Percentiles rank a stretch among this genome's conserved stretches.
phyloP scores from a whole-genome alignment of 2,329 filamentous ascomycete genomes.

The Claviceps monticola region DNA sequence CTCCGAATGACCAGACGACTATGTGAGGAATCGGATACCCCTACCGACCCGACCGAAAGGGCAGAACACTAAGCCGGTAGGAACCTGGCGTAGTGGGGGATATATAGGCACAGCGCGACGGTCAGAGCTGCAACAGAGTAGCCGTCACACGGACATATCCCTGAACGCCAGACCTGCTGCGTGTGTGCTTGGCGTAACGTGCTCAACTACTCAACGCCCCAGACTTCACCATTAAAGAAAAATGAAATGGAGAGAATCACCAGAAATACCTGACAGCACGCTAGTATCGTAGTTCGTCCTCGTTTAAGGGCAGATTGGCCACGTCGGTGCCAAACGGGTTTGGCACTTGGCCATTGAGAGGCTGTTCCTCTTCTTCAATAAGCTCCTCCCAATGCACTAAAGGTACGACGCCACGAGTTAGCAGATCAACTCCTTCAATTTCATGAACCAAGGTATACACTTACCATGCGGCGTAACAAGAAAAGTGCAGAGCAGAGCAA shows the following conservation, averaged over 20 bases:
- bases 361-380: slow-evolving; percentile 12
- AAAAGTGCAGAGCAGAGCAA: slow-evolving; percentile 53
- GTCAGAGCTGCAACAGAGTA: too few relatives aligned
- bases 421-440: not conserved
- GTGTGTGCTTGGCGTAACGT: too few relatives aligned
- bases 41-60: too few relatives aligned
- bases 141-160: too few relatives aligned
- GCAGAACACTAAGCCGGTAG: too few relatives aligned
- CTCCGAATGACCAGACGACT: too few relatives aligned
- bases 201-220: too few relatives aligned
- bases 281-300: slow-evolving; percentile 16
- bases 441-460: slow-evolving; percentile 19
- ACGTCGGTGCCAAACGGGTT: slow-evolving; percentile 5
- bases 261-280: too few relatives aligned
- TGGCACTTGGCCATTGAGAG: slow-evolving; percentile 7
- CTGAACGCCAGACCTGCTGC: too few relatives aligned
- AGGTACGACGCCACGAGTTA: not conserved
- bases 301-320: slow-evolving; percentile 11
- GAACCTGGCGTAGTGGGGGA: too few relatives aligned
- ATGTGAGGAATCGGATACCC: too few relatives aligned
- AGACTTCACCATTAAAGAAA: not conserved
- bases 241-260: not conserved
- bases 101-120: too few relatives aligned
- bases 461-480: slow-evolving; percentile 62
- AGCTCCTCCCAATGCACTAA: slow-evolving; percentile 21